Evolutionary conservation across 2,329 filamentous ascomycete species (phyloP), one percentile per base, ranked within the genome.

Genomic region (Cladophialophora bantiana): DNA sequence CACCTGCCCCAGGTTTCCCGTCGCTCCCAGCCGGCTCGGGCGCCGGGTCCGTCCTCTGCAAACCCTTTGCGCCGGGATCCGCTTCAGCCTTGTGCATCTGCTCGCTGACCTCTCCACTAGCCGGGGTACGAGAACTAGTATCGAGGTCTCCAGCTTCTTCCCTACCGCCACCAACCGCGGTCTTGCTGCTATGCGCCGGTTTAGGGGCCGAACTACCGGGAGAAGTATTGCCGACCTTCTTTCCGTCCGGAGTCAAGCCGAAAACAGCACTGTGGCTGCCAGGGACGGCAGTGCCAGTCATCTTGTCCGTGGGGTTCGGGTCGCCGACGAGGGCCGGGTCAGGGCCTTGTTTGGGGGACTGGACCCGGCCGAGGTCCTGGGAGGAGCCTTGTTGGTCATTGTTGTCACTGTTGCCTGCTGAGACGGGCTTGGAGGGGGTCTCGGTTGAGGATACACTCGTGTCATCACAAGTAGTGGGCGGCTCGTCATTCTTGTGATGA

Each of bases 181-280:
- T 66, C 4, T 58, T 36, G 6, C 15, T 20, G 59, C 59, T 56
- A 45, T 53, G 57, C 9, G 65, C 66, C 12, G 68, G 59, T 36
- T 36, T 35, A 7, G 53, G 45, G 35, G 63, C 32, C 18, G 52
- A 42, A 18, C 48, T 55, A 3, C 56, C 58, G 18, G 57, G 50
- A 20, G 34, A 56, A 10, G 68, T 65, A 4, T 68, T 63, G 18
- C 35, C 34, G 18, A 64, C 18, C 32, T 56, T 69, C 38, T 68
- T 61, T 35, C 68, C 68, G 48, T 69, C 62, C 20, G 68, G 71
- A 6, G 71, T 73, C n/a, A 73, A 62, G 2, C 71, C 71, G 45
- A 73, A 73, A 34, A 72, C 64, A 13, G 71, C 71, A 7, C 66
- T 69, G 65, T 73, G 71, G n/a, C 68, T 70, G 52, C 71, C 71